phyloP scores from a whole-genome alignment of 306 rosid species.

The Cucurbita moschata region DNA sequence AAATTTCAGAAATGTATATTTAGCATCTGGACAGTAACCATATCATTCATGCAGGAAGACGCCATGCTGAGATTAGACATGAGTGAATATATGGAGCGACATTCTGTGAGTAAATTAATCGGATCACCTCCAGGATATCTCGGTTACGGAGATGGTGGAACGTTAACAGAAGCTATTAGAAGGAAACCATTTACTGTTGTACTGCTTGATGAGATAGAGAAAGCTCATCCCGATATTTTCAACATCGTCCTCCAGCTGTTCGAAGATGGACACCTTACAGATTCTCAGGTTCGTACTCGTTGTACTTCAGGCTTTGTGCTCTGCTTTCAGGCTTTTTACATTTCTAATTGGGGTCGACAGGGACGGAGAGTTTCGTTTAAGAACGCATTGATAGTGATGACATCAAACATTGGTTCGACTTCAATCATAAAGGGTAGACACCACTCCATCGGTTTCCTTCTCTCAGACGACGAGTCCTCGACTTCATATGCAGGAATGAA shows the following conservation, averaged over 20 bases:
- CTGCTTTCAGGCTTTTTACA: background rate
- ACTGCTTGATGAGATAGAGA: conserved; percentile 86
- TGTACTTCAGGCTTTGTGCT: background rate
- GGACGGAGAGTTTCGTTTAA: conserved; percentile 80
- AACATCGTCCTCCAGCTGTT: conserved; percentile 74
- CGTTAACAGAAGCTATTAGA: conserved; percentile 82
- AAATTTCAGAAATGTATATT: background rate
- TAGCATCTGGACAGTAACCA: background rate
- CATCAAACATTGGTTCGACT: conserved; percentile 86
- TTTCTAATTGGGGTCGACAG: conserved; percentile 28
- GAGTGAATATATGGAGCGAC: conserved; percentile 98
- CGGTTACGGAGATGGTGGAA: conserved; percentile 83
- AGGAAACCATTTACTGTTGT: conserved; percentile 66
- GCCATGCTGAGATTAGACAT: conserved; percentile 73
- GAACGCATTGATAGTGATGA: conserved; percentile 81
- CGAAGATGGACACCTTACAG: conserved; percentile 88
- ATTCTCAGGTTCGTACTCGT: conserved; percentile 61
- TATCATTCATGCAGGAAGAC: conserved; percentile 33
- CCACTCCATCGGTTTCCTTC: conserved; percentile 51
- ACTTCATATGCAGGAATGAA: conserved; percentile 58
- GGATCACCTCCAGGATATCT: conserved; percentile 94
- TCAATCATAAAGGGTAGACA: conserved; percentile 65
- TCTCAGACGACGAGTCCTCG: conserved; percentile 43
- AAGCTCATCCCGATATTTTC: conserved; percentile 89
- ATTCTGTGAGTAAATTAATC: conserved; percentile 79